phyloP scores from a whole-genome alignment of 805 yeast species.

The Phaffomyces antillensis region DNA sequence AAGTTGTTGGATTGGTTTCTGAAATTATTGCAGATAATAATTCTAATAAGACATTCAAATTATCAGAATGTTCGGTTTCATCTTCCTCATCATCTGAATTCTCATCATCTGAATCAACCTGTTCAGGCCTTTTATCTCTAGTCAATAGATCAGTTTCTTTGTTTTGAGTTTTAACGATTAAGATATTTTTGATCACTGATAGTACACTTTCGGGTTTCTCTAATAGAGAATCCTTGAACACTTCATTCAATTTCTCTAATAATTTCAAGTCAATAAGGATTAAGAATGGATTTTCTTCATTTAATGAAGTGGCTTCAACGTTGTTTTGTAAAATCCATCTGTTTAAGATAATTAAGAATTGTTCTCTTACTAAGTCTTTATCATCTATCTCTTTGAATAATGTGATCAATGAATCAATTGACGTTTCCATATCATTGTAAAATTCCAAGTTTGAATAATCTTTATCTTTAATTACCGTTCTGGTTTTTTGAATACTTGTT shows the following conservation, averaged over 20 bases:
- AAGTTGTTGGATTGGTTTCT: slow-evolving; percentile 19
- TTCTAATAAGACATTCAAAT: slow-evolving; percentile 30
- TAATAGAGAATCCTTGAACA: slow-evolving; percentile 44
- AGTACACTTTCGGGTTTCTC: slow-evolving; percentile 48
- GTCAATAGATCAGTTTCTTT: slow-evolving; percentile 4
- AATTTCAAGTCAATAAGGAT: slow-evolving; percentile 55
- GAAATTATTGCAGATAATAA: slow-evolving; percentile 31
- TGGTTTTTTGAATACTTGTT: slow-evolving; percentile 25
- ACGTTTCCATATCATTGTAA: slow-evolving; percentile 37
- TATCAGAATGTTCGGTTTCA: slow-evolving; percentile 17
- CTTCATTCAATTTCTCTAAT: slow-evolving; percentile 52
- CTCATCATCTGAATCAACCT: slow-evolving; percentile 35
- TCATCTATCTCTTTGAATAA: slow-evolving; percentile 46
- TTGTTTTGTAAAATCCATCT: slow-evolving; percentile 45
- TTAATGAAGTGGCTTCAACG: not conserved
- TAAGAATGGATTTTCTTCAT: slow-evolving; percentile 40
- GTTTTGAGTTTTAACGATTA: slow-evolving; percentile 18
- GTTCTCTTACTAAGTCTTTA: slow-evolving; percentile 30
- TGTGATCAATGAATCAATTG: slow-evolving; percentile 34
- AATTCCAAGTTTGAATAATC: slow-evolving; percentile 23
- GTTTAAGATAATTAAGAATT: slow-evolving; percentile 46
- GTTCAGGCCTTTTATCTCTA: slow-evolving; percentile 14
- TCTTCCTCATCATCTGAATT: slow-evolving; percentile 20
- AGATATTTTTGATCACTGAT: slow-evolving; percentile 36
- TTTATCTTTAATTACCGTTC: not conserved